A percentile compares a stretch with the other conserved stretches of the same genome.
These are phyloP conservation scores for Murraya koenigii DNA, from an alignment of 345 rosid species.

Conservation along the genomic window DNA sequence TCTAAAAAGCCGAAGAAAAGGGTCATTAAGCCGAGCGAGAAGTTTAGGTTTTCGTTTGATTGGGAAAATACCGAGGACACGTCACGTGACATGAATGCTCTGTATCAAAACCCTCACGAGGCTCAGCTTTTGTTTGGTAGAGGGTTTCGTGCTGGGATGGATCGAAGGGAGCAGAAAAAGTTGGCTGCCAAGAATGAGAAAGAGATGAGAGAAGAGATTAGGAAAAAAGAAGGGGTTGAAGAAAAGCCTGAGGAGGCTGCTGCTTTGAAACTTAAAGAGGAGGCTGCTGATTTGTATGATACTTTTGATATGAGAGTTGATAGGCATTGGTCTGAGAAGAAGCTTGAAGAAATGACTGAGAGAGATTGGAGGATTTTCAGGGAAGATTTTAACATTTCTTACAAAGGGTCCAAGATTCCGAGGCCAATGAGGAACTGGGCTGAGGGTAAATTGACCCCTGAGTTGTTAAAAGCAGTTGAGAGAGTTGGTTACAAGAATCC, in stretches of 20 bases:
- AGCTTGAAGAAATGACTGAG: slow-evolving; percentile 89
- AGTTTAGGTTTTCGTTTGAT: slow-evolving; percentile 90
- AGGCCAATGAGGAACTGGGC: slow-evolving; percentile 91
- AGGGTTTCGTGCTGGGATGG: slow-evolving; percentile 96
- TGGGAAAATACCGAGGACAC: slow-evolving; percentile 97
- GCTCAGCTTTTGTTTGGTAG: slow-evolving; percentile 89
- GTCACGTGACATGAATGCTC: slow-evolving; percentile 74
- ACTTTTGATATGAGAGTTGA: slow-evolving; percentile 92
- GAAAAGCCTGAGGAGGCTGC: slow-evolving; percentile 92
- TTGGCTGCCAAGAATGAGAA: slow-evolving; percentile 91
- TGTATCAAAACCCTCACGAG: slow-evolving; percentile 94
- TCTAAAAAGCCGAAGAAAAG: slow-evolving; percentile 94
- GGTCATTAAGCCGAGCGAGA: slow-evolving; percentile 88
- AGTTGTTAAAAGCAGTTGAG: slow-evolving; percentile 82
- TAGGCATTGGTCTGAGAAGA: slow-evolving; percentile 92
- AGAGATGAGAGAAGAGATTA: slow-evolving; percentile 81
- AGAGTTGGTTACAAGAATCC: slow-evolving; percentile 87
- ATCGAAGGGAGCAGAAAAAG: slow-evolving; percentile 93
- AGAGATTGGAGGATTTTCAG: slow-evolving; percentile 96
- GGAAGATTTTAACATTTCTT: slow-evolving; percentile 88
- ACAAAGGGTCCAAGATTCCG: slow-evolving; percentile 91
- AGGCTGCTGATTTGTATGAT: slow-evolving; percentile 85
- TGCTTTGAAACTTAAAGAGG: slow-evolving; percentile 66
- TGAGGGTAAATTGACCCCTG: slow-evolving; percentile 71
- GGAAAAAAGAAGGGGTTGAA: slow-evolving; percentile 71